phyloP scores from a whole-genome alignment of 306 rosid genomes.

The Adenanthera pavonina region DNA sequence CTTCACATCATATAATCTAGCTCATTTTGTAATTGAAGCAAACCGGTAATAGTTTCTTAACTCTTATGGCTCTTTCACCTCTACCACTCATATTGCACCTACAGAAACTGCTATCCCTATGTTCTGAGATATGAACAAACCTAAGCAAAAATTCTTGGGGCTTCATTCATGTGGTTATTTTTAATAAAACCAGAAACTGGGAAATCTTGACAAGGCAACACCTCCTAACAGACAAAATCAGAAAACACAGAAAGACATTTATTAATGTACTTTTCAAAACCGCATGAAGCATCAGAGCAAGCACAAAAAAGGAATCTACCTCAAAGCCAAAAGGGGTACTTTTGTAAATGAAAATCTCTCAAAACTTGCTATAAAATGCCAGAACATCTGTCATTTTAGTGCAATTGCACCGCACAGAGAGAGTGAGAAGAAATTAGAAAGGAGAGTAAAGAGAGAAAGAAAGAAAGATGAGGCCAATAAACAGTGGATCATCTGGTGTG shows the following conservation, averaged over 20 bases:
- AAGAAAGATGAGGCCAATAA: slow-evolving; percentile 44
- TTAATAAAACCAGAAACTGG: not conserved
- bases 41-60: too few species aligned
- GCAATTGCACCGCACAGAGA: not conserved
- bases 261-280: not conserved
- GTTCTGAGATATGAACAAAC: not conserved
- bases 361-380: slow-evolving; percentile 52
- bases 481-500: slow-evolving; percentile 40
- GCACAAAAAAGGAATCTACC: slow-evolving; percentile 55
- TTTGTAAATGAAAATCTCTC: slow-evolving; percentile 45
- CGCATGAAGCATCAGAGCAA: slow-evolving; percentile 50
- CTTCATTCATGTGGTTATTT: not conserved
- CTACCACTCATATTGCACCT: not conserved
- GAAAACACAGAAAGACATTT: not conserved
- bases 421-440: not conserved
- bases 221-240: not conserved
- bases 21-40: too few species aligned
- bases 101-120: not conserved
- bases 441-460: not conserved
- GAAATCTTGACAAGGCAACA: not conserved
- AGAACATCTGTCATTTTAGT: slow-evolving; percentile 11
- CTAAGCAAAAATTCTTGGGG: not conserved
- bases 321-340: slow-evolving; percentile 54
- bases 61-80: not conserved
- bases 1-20: too few species aligned